Evolutionary conservation across 805 yeast species (phyloP), one percentile per base, ranked within the genome.

Genomic region (Vanderwaltozyma tropicalis): DNA sequence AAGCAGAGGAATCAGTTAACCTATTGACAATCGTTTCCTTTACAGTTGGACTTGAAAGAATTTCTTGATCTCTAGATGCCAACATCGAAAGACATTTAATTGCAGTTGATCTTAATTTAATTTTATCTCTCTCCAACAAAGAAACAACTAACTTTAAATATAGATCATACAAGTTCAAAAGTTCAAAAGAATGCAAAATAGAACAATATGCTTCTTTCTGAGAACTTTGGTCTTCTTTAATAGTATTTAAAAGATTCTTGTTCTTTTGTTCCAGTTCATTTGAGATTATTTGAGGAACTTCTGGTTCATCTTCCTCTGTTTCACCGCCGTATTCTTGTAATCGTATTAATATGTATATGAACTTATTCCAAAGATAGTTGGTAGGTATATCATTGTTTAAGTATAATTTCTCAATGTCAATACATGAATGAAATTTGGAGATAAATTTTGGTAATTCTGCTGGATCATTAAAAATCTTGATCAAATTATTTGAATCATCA

Each of bases 1-100:
- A 69, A 0, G 94, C 76, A 2, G 86, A 81, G 0, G 69, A 50
- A 43, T 81, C 89, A 5, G 52, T 57, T 28, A 86, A 58, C 32
- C 76, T 61, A 9, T 56, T 62, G 1, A 74, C 61, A 2, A 86
- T 63, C 0, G 81, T 66, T 2, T 59, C 59, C 44, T 69, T 76
- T 6, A 85, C 69, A 9, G 61, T 59, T 1, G 76, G 68, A 2
- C 70, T 60, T 1, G 65, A 52, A 31, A 83, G 55, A 17, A 85
- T 59, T 0, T 61, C 41, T 1, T 76, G 68, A 35, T 81, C 80
- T 21, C 65, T 65, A 7, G 66, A 65, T 3, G 80, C 66, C 14
- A 86, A 49, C 11, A 64, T 50, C 0, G 87, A 67, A 14, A 86
- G 58, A 30, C 76, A 71, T 42, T 76, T 79, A 13, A 86, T 66